Evolutionary conservation across 345 rosid genomes (phyloP), one percentile per base, ranked within the genome.

Genomic region (Noccaea bulbosa): DNA sequence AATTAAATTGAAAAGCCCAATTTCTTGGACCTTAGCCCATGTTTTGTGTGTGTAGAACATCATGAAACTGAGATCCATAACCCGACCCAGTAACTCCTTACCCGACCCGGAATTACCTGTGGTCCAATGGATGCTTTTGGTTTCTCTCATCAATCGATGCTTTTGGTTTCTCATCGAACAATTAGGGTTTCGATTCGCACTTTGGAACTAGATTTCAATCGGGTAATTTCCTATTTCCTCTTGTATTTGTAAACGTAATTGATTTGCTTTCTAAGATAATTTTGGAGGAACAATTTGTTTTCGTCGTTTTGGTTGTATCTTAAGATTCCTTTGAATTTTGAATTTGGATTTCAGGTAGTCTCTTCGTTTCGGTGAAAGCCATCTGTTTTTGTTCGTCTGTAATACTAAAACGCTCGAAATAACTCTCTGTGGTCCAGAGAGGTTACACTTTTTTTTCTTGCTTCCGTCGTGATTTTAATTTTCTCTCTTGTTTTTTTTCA

Each of bases 81-180:
- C 60, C 70, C 40, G 65, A 47, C 60, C 72, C 71, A 17, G 22
- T 30, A 22, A 30, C 0, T 2, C 1, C 14, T 2, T 17, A 69
- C 75, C 75, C 75, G 79, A 70, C 75, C 75, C 79, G 79, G 62
- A 5, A 24, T 24, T 1, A 70, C 57, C 61, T 14, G 79, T 56
- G 75, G 75, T 69, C 70, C 74, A 69, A 69, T 63, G 70, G 44
- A 17, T 53, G 78, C 51, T 6, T 11, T 24, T 27, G 30, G 32
- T 22, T 27, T 11, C 51, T 11, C 51, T 33, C 70, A 47, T 55
- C 59, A 27, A 64, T 74, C 69, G 68, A 15, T 61, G 78, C 51
- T 9, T 11, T 35, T 27, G 38, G 32, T 22, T 11, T 11, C 51
- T 33, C 70, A 47, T 55, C 59, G 64, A 63, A 41, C 53, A 63